Conservation (phyloP, 2,329 filamentous ascomycete genomes). For the Diplodia seriata region DNA sequence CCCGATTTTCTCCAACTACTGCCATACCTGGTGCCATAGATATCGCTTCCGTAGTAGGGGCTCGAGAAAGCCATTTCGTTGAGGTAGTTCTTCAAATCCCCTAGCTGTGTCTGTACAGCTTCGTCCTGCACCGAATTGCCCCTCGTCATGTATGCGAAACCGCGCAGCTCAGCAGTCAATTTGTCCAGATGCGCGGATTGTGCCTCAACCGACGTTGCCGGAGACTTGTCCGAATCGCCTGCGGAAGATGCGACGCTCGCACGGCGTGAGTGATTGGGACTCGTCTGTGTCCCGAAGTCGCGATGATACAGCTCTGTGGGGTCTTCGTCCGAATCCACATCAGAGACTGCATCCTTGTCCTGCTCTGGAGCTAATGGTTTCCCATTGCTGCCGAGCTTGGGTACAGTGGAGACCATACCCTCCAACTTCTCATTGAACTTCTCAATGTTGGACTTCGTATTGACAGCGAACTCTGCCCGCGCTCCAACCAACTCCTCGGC, state of each 20-base stretch:
- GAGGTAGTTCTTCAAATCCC: slow-evolving; percentile 69
- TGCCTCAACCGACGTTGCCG: slow-evolving; percentile 40
- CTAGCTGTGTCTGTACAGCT: slow-evolving; percentile 56
- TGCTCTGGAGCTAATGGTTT: slow-evolving; percentile 35
- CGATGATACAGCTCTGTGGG: slow-evolving; percentile 82
- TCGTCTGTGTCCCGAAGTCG: slow-evolving; percentile 81
- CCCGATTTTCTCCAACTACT: slow-evolving; percentile 58
- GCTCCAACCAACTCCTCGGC: slow-evolving; percentile 59
- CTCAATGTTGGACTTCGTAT: slow-evolving; percentile 59
- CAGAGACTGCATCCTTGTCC: slow-evolving; percentile 41
- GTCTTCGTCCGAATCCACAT: slow-evolving; percentile 58
- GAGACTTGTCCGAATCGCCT: slow-evolving; percentile 37
- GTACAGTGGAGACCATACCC: slow-evolving; percentile 68
- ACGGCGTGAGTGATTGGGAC: slow-evolving; percentile 45
- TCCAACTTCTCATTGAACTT: slow-evolving; percentile 64
- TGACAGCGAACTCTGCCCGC: slow-evolving; percentile 63
- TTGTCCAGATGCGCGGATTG: slow-evolving; percentile 50
- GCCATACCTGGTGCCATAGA: slow-evolving; percentile 42
- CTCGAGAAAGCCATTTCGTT: slow-evolving; percentile 53
- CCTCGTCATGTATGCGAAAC: slow-evolving; percentile 58
- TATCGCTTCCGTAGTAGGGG: slow-evolving; percentile 53
- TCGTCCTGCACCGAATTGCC: slow-evolving; percentile 60
- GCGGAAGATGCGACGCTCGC: slow-evolving; percentile 38
- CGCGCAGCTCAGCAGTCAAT: slow-evolving; percentile 44
- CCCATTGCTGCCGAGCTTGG: slow-evolving; percentile 44